Evolutionary conservation across 345 rosid genomes (phyloP).

Genomic region (Syzygium jambos): DNA sequence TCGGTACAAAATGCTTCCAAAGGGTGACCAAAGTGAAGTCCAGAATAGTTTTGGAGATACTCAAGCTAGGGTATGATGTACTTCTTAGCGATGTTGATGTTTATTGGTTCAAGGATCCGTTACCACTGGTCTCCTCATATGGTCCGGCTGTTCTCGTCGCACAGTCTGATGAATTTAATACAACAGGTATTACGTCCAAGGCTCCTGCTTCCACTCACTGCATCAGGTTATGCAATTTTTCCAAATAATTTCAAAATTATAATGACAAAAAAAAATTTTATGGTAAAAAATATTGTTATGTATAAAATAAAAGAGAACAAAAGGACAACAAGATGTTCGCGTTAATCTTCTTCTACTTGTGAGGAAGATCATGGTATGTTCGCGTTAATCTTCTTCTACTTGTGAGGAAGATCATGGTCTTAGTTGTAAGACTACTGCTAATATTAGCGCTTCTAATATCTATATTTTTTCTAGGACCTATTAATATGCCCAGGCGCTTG

Average conservation of each 20-base stretch:
- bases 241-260: background rate
- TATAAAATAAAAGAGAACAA: background rate
- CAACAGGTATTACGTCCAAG: conserved; percentile 36
- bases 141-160: conserved; percentile 71
- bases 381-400: background rate
- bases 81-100: conserved; percentile 88
- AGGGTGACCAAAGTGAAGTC: conserved; percentile 90
- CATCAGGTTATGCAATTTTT: background rate
- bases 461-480: conserved; percentile 39
- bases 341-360: background rate
- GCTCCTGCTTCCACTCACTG: background rate
- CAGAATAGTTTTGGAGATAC: conserved; percentile 65
- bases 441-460: background rate
- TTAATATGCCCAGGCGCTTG: conserved; percentile 80
- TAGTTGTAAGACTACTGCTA: background rate
- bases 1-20: conserved; percentile 90
- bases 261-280: background rate
- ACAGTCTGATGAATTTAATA: conserved; percentile 82
- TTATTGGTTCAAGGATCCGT: conserved; percentile 77
- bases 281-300: background rate
- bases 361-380: background rate
- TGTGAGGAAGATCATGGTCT: background rate
- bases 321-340: background rate
- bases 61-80: conserved; percentile 84
- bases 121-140: conserved; percentile 56